Percentiles rank a stretch among this genome's conserved stretches.
Conservation (phyloP, 2,329 filamentous ascomycete species). For the Fusarium tricinctum region DNA sequence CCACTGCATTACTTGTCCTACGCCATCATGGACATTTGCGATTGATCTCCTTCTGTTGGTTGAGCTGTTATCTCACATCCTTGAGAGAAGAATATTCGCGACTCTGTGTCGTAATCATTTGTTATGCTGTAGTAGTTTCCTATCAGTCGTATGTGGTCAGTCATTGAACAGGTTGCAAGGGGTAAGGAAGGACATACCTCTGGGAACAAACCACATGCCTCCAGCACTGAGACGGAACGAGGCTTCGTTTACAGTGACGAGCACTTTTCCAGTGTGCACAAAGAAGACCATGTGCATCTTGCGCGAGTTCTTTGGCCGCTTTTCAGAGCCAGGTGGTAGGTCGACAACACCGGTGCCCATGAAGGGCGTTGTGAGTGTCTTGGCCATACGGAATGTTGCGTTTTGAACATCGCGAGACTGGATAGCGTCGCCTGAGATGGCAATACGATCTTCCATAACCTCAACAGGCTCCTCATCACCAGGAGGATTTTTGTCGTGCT, state of each 20-base stretch:
- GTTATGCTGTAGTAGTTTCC: slow-evolving; percentile 94
- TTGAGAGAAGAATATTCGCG: slow-evolving; percentile 92
- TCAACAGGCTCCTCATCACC: slow-evolving; percentile 68
- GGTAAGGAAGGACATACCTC: slow-evolving; percentile 74
- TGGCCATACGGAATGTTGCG: slow-evolving; percentile 87
- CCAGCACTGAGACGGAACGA: slow-evolving; percentile 87
- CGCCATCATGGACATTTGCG: slow-evolving; percentile 43
- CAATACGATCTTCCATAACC: slow-evolving; percentile 68
- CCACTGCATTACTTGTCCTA: slow-evolving; percentile 4
- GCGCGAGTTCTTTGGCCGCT: slow-evolving; percentile 90
- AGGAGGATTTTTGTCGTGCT: slow-evolving; percentile 67
- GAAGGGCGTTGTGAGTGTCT: slow-evolving; percentile 86
- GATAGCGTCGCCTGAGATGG: slow-evolving; percentile 69
- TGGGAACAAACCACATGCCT: slow-evolving; percentile 93
- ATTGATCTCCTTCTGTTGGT: slow-evolving; percentile 44
- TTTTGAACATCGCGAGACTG: slow-evolving; percentile 70
- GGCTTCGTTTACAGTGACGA: slow-evolving; percentile 81
- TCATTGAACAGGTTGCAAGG: not conserved
- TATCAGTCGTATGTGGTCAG: slow-evolving; percentile 56
- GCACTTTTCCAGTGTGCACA: slow-evolving; percentile 84
- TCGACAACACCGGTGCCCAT: slow-evolving; percentile 93
- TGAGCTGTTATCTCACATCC: slow-evolving; percentile 72
- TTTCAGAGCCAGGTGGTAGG: slow-evolving; percentile 83
- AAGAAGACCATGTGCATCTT: slow-evolving; percentile 99
- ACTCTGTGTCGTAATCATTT: slow-evolving; percentile 80